Evolutionary conservation across 1,284 basidiomycete species (phyloP).

Genomic region (Sutorius eximius): DNA sequence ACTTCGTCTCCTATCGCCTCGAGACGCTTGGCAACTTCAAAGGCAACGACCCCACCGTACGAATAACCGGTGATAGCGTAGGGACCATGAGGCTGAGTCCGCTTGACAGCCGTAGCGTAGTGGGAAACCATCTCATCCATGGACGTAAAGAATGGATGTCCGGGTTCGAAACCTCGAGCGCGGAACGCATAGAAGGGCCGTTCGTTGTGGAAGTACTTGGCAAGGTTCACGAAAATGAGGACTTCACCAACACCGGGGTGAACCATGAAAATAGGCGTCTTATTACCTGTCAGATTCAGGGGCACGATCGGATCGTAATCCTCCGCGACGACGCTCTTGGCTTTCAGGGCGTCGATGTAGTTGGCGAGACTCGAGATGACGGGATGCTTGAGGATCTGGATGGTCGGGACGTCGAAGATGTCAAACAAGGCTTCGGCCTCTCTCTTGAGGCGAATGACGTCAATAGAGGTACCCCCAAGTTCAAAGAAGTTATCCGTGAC

Average conservation of each 20-base stretch:
- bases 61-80: constrained; percentile 47
- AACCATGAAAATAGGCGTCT: constrained; percentile 43
- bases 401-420: constrained; percentile 38
- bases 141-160: constrained; percentile 35
- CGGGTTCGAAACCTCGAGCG: constrained; percentile 41
- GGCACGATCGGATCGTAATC: constrained; percentile 38
- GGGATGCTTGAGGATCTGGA: constrained; percentile 41
- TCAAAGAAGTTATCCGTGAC: constrained; percentile 31
- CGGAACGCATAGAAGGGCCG: constrained; percentile 43
- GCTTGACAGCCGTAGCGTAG: constrained; percentile 39
- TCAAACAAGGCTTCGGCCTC: constrained; percentile 34
- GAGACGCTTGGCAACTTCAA: constrained; percentile 43
- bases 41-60: constrained; percentile 46
- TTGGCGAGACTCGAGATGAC: constrained; percentile 33
- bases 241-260: constrained; percentile 45
- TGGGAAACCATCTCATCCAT: constrained; percentile 42
- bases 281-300: constrained; percentile 37
- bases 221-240: constrained; percentile 43
- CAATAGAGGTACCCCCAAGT: constrained; percentile 30
- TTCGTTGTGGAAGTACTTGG: constrained; percentile 36
- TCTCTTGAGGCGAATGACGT: constrained; percentile 33
- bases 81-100: constrained; percentile 40
- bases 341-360: constrained; percentile 20
- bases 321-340: constrained; percentile 8
- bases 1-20: constrained; percentile 36